Percentiles rank a stretch among this genome's conserved stretches.
These are phyloP conservation scores for Symbiodinium natans DNA, from an alignment of 73 alveolate species.

Conservation along the genomic window DNA sequence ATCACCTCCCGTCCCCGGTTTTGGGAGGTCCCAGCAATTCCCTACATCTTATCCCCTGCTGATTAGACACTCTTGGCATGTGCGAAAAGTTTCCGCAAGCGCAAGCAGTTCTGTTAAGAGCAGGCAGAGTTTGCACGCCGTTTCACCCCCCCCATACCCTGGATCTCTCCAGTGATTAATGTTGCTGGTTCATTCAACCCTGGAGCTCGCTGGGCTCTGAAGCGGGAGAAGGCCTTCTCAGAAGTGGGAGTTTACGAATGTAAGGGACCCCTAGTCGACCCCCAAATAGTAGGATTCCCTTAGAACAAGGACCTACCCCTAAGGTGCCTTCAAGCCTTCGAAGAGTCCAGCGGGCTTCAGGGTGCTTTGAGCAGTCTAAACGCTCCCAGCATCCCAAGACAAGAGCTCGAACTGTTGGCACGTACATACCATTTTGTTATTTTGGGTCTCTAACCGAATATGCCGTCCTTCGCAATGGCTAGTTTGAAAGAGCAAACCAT, in stretches of 20 bases:
- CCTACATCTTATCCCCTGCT: no score
- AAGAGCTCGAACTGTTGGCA: background rate
- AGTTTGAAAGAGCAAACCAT: background rate
- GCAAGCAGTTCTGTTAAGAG: constrained; percentile 20
- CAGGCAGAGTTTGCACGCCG: constrained; percentile 22
- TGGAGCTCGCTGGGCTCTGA: constrained; percentile 3
- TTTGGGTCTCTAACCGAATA: no score
- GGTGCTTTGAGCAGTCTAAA: background rate
- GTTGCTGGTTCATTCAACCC: background rate
- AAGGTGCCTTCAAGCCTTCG: background rate
- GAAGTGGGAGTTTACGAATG: background rate
- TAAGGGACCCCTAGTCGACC: background rate
- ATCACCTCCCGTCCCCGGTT: background rate
- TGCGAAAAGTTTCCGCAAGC: constrained; percentile 3
- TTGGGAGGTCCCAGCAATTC: background rate
- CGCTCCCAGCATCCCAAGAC: background rate
- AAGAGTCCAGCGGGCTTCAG: background rate
- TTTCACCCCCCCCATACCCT: background rate
- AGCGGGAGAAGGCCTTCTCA: no score
- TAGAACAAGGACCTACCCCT: no score
- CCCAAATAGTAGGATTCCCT: background rate
- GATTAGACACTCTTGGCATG: background rate
- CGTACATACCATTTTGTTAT: no score
- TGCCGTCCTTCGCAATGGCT: background rate
- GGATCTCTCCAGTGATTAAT: background rate